phyloP scores from a whole-genome alignment of 805 yeast genomes.

The Sugiyamaella boreocaroliniensis region DNA sequence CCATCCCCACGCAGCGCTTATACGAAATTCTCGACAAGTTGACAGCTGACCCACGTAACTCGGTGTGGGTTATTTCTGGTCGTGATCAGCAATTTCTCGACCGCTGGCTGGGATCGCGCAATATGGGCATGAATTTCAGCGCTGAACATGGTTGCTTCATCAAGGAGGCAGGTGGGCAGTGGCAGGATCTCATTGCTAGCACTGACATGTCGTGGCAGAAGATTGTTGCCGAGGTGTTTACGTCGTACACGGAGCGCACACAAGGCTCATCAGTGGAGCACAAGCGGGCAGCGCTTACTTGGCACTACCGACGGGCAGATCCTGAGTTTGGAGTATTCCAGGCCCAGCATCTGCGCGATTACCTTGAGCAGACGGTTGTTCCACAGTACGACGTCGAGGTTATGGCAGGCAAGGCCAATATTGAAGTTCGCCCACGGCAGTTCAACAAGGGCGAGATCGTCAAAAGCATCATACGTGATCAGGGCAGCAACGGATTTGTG shows the following conservation, averaged over 20 bases:
- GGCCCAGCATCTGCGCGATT: constrained; percentile 64
- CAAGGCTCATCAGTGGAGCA: constrained; percentile 84
- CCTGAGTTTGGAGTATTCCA: constrained; percentile 89
- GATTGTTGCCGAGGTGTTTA: constrained; percentile 69
- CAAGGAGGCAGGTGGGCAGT: constrained; percentile 59
- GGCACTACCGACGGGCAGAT: constrained; percentile 96
- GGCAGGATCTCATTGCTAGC: constrained; percentile 80
- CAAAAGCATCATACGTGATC: constrained; percentile 56
- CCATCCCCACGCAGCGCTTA: constrained; percentile 79
- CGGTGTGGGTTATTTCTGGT: constrained; percentile 93
- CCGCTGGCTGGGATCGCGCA: constrained; percentile 72
- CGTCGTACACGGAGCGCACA: constrained; percentile 73
- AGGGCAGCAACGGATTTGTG: constrained; percentile 57
- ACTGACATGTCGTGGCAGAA: constrained; percentile 92
- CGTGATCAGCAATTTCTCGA: constrained; percentile 87
- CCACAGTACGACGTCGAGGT: constrained; percentile 77
- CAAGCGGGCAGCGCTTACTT: constrained; percentile 89
- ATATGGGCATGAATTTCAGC: constrained; percentile 64
- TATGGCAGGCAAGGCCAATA: constrained; percentile 94
- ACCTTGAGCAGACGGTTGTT: constrained; percentile 54
- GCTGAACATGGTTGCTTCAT: constrained; percentile 98
- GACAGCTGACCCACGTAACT: constrained; percentile 69
- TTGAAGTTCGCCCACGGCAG: constrained; percentile 93
- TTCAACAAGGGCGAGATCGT: constrained; percentile 97
- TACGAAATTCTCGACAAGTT: constrained; percentile 52